Base-by-base conservation (phyloP, 2,329 filamentous ascomycete species). In the Talaromyces sp. region DNA sequence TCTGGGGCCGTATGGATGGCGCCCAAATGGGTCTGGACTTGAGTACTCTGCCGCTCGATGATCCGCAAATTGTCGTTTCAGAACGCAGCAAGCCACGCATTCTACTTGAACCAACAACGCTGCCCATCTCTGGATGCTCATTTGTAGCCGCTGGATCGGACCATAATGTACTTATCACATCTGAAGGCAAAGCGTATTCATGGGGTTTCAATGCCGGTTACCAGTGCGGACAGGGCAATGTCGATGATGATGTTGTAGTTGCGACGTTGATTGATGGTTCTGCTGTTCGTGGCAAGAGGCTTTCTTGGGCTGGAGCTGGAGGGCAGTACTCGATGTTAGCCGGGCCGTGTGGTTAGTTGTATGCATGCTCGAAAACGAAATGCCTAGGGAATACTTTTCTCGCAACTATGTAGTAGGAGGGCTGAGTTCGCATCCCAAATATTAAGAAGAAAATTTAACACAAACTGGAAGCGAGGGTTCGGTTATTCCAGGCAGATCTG, bases 1-100 rank as follows among this genome's bases (percentile, higher is more conserved):
- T 84, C 13, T 89, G 86, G 86, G 87, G 87, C 56, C 84, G 84
- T 56, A 78, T 84, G 5, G 85, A 87, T 65, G 81, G 79, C 8
- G 73, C 81, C 67, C 83, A 86, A 71, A 78, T 83, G 37, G 67
- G 67, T 6, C 11, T 67, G 37, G 66, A 66, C 43, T 33, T 66
- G 3, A 52, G 8, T 3, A 31, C 50, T 1, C 8, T 61, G 0
- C 27, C 37, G 1, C 13, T 57, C 1, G 25, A 63, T 19, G 39
- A 66, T n/a, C 43, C 63, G 2, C 15, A 33, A 9, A 69, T 58
- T 15, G 45, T 67, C 11, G 31, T 65, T 11, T 57, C 27, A 50
- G 63, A 63, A 22, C 63, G 57, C 27, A 60, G 54, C 7, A 66
- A 60, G 47, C 66, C 64, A 41, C 66, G 66, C 22, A 59, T 67